Base-by-base conservation (phyloP, 1,284 basidiomycete genomes). In the Melampsora larici-populina region DNA sequence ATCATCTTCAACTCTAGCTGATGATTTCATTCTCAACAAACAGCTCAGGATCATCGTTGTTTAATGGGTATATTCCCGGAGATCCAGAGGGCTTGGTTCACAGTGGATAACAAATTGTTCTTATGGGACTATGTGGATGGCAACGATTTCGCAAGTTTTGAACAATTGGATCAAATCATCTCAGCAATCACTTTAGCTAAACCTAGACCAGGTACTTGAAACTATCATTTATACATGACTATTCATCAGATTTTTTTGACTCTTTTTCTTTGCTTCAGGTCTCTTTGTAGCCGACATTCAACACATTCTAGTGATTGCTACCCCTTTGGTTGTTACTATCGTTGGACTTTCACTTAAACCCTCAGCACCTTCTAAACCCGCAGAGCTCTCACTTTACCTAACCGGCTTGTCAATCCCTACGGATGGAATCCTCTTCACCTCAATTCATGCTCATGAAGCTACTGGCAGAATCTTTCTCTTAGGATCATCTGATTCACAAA, bases 71-170 rank as follows among this genome's bases (percentile, higher is more conserved):
- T 99, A 75, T 89, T 99, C 82, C 90, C 94, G 43, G 92, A 95
- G 81, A 93, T 99, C 80, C 93, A 94, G 81, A 88, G 94, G 69
- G 95, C 93, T 0, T 99, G 95, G 93, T 92, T 98, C 81, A 91
- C 93, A 13, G 91, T 98, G 79, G 94, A 97, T 86, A 91, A 96
- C 84, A 92, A 93, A 81, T 87, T 99, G 58, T 94, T 97, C 82
- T 86, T 99, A 36, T 99, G 97, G 97, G 93, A 98, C 84, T 99
- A 98, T 84, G 86, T 90, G 69, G 92, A 97, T 82, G 92, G 92
- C 90, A 93, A 91, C 84, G 92, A 93, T 82, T 89, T 94, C 81
- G 90, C 89, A 81, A 92, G 93, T 31, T 97, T 93, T 83, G 90
- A 92, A 78, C 93, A 97, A 83, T 92, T 96, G 82, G 89, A 91